Percentiles rank a stretch among this genome's conserved stretches.
phyloP scores from a whole-genome alignment of 1,284 basidiomycete species.

The Lignosus rhinocerotis region DNA sequence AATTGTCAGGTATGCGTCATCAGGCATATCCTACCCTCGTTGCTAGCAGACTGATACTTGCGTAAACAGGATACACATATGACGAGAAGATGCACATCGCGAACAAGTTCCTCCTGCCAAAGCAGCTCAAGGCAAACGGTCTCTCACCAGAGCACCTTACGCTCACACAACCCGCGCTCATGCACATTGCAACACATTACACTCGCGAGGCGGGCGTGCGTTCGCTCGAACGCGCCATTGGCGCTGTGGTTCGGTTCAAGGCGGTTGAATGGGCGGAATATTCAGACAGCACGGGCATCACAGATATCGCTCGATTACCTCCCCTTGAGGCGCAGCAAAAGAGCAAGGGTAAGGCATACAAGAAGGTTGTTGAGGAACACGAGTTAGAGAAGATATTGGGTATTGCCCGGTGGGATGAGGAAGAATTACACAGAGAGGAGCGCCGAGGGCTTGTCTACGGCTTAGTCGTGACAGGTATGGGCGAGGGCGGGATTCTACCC shows the following conservation, averaged over 20 bases:
- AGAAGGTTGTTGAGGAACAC: slow-evolving; percentile 60
- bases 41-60: neutral
- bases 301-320: slow-evolving; percentile 15
- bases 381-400: slow-evolving; percentile 89
- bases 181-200: slow-evolving; percentile 75
- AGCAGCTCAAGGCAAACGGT: slow-evolving; percentile 76
- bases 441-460: slow-evolving; percentile 80
- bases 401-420: slow-evolving; percentile 77
- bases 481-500: slow-evolving; percentile 84
- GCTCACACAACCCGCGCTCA: slow-evolving; percentile 64
- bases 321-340: neutral
- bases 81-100: slow-evolving; percentile 92
- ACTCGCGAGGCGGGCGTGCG: slow-evolving; percentile 93
- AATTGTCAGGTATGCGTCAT: slow-evolving; percentile 57
- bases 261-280: slow-evolving; percentile 87
- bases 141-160: slow-evolving; percentile 44
- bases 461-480: slow-evolving; percentile 85
- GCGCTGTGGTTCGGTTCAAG: slow-evolving; percentile 82
- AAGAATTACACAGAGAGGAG: slow-evolving; percentile 73
- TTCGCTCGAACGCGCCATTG: slow-evolving; percentile 85
- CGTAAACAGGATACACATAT: slow-evolving; percentile 72
- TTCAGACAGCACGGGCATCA: slow-evolving; percentile 45
- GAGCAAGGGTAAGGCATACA: slow-evolving; percentile 44
- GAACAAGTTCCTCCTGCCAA: slow-evolving; percentile 81
- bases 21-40: neutral